These are phyloP conservation scores for Xanthoceras sorbifolium DNA, from an alignment of 345 rosid genomes.

Conservation along the genomic window DNA sequence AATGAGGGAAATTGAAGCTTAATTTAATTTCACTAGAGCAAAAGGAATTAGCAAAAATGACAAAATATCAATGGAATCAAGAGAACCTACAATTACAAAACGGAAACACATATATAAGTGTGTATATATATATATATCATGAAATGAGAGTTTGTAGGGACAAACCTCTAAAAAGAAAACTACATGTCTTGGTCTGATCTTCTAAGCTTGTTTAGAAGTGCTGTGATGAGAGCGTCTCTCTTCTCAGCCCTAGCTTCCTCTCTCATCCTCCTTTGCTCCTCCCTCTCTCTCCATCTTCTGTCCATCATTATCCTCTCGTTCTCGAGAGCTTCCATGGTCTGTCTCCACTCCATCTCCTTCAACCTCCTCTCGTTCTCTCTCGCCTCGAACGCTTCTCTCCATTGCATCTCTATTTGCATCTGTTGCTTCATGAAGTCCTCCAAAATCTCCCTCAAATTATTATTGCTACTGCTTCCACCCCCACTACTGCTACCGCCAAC, in stretches of 20 bases:
- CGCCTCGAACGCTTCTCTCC: slow-evolving; percentile 80
- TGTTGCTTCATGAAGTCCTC: slow-evolving; percentile 88
- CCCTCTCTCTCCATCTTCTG: slow-evolving; percentile 85
- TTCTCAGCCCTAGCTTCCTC: slow-evolving; percentile 97
- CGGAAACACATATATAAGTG: slow-evolving; percentile 12
- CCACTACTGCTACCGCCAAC: slow-evolving; percentile 13
- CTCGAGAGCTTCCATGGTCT: slow-evolving; percentile 77
- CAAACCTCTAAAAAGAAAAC: slow-evolving; percentile 36
- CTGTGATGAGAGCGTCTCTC: slow-evolving; percentile 80
- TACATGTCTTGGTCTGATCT: slow-evolving; percentile 50
- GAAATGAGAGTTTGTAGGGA: slow-evolving; percentile 23
- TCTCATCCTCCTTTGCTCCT: slow-evolving; percentile 82
- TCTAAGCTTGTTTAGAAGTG: slow-evolving; percentile 67
- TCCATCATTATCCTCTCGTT: slow-evolving; percentile 85
- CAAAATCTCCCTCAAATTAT: slow-evolving; percentile 53
- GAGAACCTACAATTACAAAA: slow-evolving; percentile 23
- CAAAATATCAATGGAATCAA: not conserved
- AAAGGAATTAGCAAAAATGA: not conserved
- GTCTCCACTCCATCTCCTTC: slow-evolving; percentile 92
- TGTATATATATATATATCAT: not conserved
- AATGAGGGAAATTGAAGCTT: slow-evolving; percentile 20
- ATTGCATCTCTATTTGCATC: slow-evolving; percentile 71
- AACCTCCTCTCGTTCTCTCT: slow-evolving; percentile 73
- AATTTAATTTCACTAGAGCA: not conserved
- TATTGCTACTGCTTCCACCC: slow-evolving; percentile 9